These are phyloP conservation scores for Tulasnella sp. DNA, from an alignment of 768 basidiomycete genomes.

Conservation along the genomic window DNA sequence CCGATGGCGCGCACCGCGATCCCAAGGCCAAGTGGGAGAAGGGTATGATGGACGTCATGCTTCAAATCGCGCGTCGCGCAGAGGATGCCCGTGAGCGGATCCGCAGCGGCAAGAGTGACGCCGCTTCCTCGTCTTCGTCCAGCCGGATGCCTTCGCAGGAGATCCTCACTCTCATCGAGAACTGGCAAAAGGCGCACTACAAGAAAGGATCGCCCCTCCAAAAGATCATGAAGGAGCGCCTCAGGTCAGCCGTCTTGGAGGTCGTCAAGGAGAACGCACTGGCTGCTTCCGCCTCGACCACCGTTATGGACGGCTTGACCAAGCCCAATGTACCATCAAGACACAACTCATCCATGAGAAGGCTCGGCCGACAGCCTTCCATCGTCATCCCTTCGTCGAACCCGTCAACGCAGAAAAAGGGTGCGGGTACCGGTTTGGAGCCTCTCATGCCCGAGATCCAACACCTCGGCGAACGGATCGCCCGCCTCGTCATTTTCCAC, in stretches of 20 bases:
- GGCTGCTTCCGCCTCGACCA: conserved; percentile 28
- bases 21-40: conserved; percentile 48
- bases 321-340: conserved; percentile 24
- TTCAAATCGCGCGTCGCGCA: conserved; percentile 73
- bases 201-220: conserved; percentile 56
- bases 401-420: conserved; percentile 31
- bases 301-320: not conserved
- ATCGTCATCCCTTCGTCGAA: conserved; percentile 35
- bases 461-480: conserved; percentile 63
- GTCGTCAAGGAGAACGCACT: conserved; percentile 49
- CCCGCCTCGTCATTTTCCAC: conserved; percentile 69
- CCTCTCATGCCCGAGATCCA: conserved; percentile 65
- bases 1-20: not conserved
- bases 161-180: conserved; percentile 56
- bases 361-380: conserved; percentile 33
- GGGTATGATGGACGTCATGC: conserved; percentile 60
- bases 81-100: conserved; percentile 24
- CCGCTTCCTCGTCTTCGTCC: conserved; percentile 28
- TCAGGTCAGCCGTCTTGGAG: conserved; percentile 61
- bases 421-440: conserved; percentile 59
- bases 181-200: conserved; percentile 69
- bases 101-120: conserved; percentile 29
- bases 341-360: conserved; percentile 29
- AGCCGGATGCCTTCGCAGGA: conserved; percentile 47
- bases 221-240: conserved; percentile 55